These are phyloP conservation scores for Candida tibetensis DNA, from an alignment of 805 yeast species.

Conservation along the genomic window DNA sequence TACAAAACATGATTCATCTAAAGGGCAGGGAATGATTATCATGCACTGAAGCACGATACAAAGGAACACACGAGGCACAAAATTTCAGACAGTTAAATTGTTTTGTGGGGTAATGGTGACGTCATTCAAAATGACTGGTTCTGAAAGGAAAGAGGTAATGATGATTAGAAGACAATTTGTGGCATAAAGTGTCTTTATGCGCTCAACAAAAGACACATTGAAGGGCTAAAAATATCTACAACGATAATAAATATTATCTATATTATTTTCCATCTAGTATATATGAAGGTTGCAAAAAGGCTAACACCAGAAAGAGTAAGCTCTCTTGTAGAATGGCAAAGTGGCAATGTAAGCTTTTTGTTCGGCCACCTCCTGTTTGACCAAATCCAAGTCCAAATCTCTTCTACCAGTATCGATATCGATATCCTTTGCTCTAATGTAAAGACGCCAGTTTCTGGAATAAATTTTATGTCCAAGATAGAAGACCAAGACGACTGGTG, in stretches of 20 bases:
- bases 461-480: slow-evolving; percentile 47
- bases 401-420: slow-evolving; percentile 66
- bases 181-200: background rate
- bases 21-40: no score
- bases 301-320: slow-evolving; percentile 59
- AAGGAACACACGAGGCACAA: no score
- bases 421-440: slow-evolving; percentile 46
- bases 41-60: no score
- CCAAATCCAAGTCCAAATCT: slow-evolving; percentile 53
- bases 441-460: slow-evolving; percentile 45
- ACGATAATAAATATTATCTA: background rate
- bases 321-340: slow-evolving; percentile 47
- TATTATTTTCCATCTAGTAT: no score
- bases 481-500: slow-evolving; percentile 41
- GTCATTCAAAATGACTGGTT: no score
- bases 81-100: no score
- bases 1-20: no score
- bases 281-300: no score
- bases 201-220: background rate
- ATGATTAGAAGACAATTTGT: no score
- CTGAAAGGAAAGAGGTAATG: no score
- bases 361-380: slow-evolving; percentile 56
- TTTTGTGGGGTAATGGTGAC: no score
- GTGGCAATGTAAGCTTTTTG: slow-evolving; percentile 49
- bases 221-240: no score